phyloP scores from a whole-genome alignment of 2,329 filamentous ascomycete species.

The Fusarium sp. region DNA sequence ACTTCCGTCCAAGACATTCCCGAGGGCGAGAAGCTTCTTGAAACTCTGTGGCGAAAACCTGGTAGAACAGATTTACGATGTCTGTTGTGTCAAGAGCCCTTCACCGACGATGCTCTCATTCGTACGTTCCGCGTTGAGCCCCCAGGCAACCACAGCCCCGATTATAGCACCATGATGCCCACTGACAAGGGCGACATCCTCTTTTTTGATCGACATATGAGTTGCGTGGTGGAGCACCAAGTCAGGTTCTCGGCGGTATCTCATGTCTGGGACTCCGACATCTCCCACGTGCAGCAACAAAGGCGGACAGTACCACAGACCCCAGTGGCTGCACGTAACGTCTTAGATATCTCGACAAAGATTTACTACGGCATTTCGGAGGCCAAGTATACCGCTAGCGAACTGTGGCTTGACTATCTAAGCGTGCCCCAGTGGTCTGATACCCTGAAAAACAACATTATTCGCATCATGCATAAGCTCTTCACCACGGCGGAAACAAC shows the following conservation, averaged over 20 bases:
- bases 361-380: background rate
- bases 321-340: background rate
- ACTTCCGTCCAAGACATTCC: background rate
- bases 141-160: background rate
- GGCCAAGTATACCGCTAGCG: background rate
- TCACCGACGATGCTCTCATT: background rate
- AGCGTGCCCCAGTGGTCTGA: background rate
- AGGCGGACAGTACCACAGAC: background rate
- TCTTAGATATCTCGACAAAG: background rate
- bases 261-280: background rate
- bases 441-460: background rate
- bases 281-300: background rate
- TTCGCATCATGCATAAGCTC: background rate
- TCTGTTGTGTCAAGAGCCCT: background rate
- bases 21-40: background rate
- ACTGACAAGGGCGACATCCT: background rate
- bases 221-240: background rate
- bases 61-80: background rate
- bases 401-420: background rate
- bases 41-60: background rate
- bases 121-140: background rate
- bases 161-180: background rate
- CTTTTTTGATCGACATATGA: background rate
- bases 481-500: background rate
- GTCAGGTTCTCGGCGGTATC: background rate